These are phyloP conservation scores for Panicum miliaceum DNA, from an alignment of 176 grass and related monocot species.

Conservation along the genomic window DNA sequence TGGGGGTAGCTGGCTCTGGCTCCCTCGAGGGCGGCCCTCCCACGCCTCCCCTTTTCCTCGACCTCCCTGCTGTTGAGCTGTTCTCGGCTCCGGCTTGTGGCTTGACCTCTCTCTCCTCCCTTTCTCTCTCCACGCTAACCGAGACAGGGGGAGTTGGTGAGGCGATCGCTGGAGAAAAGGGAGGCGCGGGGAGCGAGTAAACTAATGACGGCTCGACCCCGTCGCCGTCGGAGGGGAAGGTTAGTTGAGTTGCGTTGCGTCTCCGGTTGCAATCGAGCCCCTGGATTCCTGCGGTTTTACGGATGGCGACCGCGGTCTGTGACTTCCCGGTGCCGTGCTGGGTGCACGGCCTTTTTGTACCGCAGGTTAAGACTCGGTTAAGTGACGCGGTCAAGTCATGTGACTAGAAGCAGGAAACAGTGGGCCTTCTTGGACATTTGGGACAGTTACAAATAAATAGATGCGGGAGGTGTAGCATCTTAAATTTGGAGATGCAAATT, in stretches of 20 bases:
- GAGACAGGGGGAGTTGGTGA: constrained; percentile 52
- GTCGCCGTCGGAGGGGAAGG: constrained; percentile 34
- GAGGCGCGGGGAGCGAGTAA: constrained; percentile 34
- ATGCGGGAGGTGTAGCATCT: neutral
- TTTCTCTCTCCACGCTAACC: constrained; percentile 34
- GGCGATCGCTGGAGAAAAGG: constrained; percentile 38
- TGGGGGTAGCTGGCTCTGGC: neutral
- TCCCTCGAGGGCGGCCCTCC: neutral
- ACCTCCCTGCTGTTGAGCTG: constrained; percentile 28
- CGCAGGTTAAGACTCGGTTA: neutral
- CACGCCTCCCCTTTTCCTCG: constrained; percentile 15
- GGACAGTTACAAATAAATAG: neutral
- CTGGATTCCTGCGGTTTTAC: constrained; percentile 32
- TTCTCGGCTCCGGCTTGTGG: neutral
- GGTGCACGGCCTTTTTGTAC: neutral
- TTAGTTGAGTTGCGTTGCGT: neutral
- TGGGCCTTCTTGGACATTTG: neutral
- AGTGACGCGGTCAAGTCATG: no score
- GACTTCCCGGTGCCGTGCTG: neutral
- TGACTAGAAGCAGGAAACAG: neutral
- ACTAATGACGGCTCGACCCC: constrained; percentile 21
- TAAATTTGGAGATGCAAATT: neutral
- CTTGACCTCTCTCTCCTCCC: neutral
- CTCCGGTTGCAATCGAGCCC: constrained; percentile 20
- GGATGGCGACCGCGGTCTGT: neutral